phyloP scores from a whole-genome alignment of 1,284 basidiomycete species.

The Fomitopsis palustris region DNA sequence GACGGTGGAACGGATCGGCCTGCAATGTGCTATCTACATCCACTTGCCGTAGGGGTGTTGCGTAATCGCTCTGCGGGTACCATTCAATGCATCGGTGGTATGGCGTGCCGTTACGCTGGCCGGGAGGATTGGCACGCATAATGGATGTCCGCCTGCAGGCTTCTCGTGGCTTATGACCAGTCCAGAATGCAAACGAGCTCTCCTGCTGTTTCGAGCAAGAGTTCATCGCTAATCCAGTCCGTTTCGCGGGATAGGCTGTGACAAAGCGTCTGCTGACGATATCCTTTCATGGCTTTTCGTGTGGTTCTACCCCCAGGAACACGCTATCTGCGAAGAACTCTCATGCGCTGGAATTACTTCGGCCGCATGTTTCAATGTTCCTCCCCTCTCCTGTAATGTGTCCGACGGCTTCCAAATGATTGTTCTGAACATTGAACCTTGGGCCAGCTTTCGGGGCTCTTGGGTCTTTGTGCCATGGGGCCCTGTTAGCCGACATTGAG shows the following conservation, averaged over 20 bases:
- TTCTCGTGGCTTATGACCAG: too few relatives aligned
- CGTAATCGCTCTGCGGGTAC: too few relatives aligned
- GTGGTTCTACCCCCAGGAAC: not conserved
- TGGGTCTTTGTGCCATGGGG: not conserved
- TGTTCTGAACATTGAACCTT: not conserved
- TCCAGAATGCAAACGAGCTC: too few relatives aligned
- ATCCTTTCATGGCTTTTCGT: not conserved
- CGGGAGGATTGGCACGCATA: too few relatives aligned
- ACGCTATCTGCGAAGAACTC: not conserved
- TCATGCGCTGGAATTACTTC: not conserved
- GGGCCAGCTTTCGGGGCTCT: not conserved
- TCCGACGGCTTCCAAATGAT: not conserved
- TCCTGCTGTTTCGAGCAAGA: too few relatives aligned
- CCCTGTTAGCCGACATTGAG: constrained; percentile 5
- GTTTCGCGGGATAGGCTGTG: too few relatives aligned
- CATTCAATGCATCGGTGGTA: too few relatives aligned
- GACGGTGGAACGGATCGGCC: not conserved
- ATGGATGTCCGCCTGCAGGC: too few relatives aligned
- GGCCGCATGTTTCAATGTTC: not conserved
- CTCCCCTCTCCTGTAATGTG: not conserved
- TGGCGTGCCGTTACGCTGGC: too few relatives aligned
- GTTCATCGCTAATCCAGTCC: too few relatives aligned
- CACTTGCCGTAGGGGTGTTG: not conserved
- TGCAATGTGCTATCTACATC: not conserved
- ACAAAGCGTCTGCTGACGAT: not conserved